These are phyloP conservation scores for Phytophthora melonis DNA, from an alignment of 352 stramenopile genomes.

Conservation along the genomic window DNA sequence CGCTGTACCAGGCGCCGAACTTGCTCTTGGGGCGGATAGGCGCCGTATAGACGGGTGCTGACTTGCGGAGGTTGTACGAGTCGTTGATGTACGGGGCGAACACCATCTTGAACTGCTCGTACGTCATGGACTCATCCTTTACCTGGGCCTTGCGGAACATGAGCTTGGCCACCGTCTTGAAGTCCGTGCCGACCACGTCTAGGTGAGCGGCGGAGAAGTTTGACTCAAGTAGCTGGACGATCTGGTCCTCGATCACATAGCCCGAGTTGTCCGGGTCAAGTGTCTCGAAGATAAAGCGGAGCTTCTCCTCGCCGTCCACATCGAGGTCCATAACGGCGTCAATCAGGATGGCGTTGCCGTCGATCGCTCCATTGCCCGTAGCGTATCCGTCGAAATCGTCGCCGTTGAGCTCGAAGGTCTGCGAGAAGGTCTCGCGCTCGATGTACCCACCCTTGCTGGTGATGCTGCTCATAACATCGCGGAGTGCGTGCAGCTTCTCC, in stretches of 20 bases:
- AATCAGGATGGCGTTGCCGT: constrained; percentile 83
- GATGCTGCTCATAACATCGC: constrained; percentile 81
- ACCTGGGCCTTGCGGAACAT: constrained; percentile 79
- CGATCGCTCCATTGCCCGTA: constrained; percentile 58
- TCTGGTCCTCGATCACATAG: constrained; percentile 68
- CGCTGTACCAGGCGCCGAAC: constrained; percentile 73
- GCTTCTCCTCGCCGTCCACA: constrained; percentile 76
- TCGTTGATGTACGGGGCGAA: constrained; percentile 75
- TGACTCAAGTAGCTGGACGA: constrained; percentile 68
- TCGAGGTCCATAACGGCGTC: constrained; percentile 85
- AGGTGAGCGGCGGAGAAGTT: constrained; percentile 84
- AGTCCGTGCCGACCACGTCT: constrained; percentile 79
- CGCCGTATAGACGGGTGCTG: constrained; percentile 39
- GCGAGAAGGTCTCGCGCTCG: constrained; percentile 78
- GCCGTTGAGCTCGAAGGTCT: constrained; percentile 72
- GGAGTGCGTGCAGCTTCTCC: constrained; percentile 70
- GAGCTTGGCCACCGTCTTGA: constrained; percentile 64
- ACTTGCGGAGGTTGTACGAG: constrained; percentile 63
- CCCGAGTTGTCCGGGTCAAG: constrained; percentile 65
- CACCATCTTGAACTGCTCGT: constrained; percentile 71
- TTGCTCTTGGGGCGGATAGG: constrained; percentile 57
- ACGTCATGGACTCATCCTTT: constrained; percentile 72
- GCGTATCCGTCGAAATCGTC: constrained; percentile 70
- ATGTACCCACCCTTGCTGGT: constrained; percentile 71
- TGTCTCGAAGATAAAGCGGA: constrained; percentile 88